These are phyloP conservation scores for Inga oerstediana DNA, from an alignment of 306 rosid species.

Conservation along the genomic window DNA sequence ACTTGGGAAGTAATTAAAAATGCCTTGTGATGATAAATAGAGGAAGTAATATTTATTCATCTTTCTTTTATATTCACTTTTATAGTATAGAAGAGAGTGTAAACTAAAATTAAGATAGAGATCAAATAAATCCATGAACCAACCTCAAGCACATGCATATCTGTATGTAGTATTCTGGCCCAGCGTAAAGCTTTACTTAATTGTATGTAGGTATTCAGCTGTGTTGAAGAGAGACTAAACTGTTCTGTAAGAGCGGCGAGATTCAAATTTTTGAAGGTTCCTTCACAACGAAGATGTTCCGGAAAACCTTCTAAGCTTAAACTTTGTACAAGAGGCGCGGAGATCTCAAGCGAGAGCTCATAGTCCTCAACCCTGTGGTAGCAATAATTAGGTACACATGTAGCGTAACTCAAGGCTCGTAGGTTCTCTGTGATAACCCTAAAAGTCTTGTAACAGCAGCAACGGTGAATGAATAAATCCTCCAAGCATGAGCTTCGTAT, in stretches of 20 bases:
- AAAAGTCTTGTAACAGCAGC: background rate
- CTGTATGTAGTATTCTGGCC: background rate
- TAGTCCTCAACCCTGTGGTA: rapidly evolving
- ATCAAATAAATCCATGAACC: background rate
- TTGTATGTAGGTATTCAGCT: background rate
- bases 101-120: no score
- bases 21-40: no score
- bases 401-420: background rate
- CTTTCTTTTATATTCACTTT: no score
- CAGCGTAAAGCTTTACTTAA: background rate
- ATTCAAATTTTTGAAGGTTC: background rate
- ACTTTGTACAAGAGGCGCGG: background rate
- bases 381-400: background rate
- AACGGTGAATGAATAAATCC: background rate
- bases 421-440: background rate
- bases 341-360: background rate
- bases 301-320: background rate
- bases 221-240: no score
- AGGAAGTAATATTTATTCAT: no score
- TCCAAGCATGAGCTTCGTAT: background rate
- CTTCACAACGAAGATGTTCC: background rate
- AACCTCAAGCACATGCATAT: background rate
- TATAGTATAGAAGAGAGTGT: no score
- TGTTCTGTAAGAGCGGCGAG: background rate
- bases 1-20: no score